Base-by-base conservation (phyloP, 1,284 basidiomycete genomes). In the Cutaneotrichosporon spelunceum region DNA sequence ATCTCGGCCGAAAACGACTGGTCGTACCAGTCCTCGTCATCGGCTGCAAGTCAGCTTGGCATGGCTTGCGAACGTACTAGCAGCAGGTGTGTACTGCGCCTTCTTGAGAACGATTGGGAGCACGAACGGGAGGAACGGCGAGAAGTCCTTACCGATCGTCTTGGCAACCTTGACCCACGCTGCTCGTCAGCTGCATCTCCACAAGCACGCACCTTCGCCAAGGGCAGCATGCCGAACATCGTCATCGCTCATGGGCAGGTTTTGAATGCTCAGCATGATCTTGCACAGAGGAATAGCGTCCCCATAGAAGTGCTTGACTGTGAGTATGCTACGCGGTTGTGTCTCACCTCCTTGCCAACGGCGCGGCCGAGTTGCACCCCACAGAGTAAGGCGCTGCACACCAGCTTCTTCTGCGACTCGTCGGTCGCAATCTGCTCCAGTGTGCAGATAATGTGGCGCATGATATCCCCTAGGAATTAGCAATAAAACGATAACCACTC, bases 341-440 rank as follows among this genome's bases (percentile, higher is more conserved):
- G 1, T 59, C 68, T 50, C 27, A 72, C 69, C 48, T 66, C 61
- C 57, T 70, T 72, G 2, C 90, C 90, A 19, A 92, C 89, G 14
- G 90, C 89, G 62, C 90, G 89, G 2, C 88, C 90, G 58, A 91
- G 87, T 10, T 91, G 79, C 2, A 88, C 88, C 0, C 88, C 89
- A 72, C 90, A 93, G 70, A 92, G 90, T 87, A 93, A 91, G 3
- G 88, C 88, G 69, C 91, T 88, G 44, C 86, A 85, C 24, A 87
- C 81, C 53, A 92, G 71, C 68, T 86, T 87, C 36, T 83, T 81
- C 72, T 88, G 87, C 61, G 87, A 85, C 3, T 82, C 74, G 1
- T 84, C 83, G 52, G 84, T 84, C n/a, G 87, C 87, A 9, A 59
- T 62, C 79, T 87, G 86, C 39, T 42, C 39, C 6, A 83, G 84